Evolutionary conservation across 139 green algal genomes (phyloP).

Genomic region (Chlamydomonas asymmetrica): DNA sequence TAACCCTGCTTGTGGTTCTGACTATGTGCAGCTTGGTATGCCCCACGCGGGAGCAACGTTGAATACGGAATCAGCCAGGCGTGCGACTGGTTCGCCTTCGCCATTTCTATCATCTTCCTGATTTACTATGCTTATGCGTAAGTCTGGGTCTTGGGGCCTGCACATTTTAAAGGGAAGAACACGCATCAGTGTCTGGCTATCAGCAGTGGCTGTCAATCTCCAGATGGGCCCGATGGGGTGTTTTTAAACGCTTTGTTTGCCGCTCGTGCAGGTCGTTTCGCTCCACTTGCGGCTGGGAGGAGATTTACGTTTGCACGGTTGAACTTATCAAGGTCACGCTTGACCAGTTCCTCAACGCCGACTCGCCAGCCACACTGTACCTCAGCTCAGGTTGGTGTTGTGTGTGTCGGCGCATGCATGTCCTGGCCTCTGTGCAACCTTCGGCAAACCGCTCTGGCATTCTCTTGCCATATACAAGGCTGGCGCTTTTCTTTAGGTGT

Average conservation of each 20-base stretch:
- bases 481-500: no score
- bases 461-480: no score
- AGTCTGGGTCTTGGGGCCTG: no score
- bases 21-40: slow-evolving; percentile 10
- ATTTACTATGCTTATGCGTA: slow-evolving; percentile 36
- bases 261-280: no score
- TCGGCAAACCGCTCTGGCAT: no score
- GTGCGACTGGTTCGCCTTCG: slow-evolving; percentile 13
- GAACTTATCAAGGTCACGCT: slow-evolving; percentile 30
- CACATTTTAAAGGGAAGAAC: slow-evolving; percentile 7
- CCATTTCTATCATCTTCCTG: slow-evolving; percentile 7
- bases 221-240: no score
- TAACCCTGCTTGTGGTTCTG: neutral
- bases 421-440: no score
- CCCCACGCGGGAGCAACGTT: neutral
- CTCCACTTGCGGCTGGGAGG: slow-evolving; percentile 43
- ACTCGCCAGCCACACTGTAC: slow-evolving; percentile 23
- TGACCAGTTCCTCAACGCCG: slow-evolving; percentile 19
- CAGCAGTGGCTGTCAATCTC: neutral
- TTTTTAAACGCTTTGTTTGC: neutral
- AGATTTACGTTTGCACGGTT: slow-evolving; percentile 44
- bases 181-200: neutral
- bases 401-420: no score
- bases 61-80: no score
- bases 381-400: slow-evolving; percentile 18